These are phyloP conservation scores for Datisca glomerata DNA, from an alignment of 306 rosid species.

Conservation along the genomic window DNA sequence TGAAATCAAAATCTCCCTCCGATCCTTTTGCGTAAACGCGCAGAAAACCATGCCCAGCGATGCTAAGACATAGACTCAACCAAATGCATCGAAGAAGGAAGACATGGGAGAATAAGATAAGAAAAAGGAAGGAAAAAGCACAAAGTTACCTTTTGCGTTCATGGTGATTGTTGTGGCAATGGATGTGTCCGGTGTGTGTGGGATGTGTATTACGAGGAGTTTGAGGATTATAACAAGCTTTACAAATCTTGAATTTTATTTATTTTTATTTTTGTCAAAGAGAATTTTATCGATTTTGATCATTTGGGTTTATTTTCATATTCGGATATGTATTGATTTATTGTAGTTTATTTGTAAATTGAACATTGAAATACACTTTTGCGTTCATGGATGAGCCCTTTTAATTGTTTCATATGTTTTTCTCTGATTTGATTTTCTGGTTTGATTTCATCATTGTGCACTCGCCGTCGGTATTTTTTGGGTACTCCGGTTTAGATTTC, in stretches of 20 bases:
- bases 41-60: slow-evolving; percentile 20
- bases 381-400: too few species aligned
- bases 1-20: background rate
- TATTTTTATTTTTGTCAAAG: too few species aligned
- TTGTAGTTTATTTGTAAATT: too few species aligned
- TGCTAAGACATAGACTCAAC: background rate
- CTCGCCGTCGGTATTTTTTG: too few species aligned
- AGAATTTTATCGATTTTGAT: background rate
- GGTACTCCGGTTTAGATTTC: too few species aligned
- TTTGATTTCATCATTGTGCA: too few species aligned
- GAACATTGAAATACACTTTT: background rate
- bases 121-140: background rate
- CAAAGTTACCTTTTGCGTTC: slow-evolving; percentile 38
- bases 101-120: slow-evolving; percentile 1
- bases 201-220: slow-evolving; percentile 81
- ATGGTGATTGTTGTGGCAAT: slow-evolving; percentile 86
- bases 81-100: slow-evolving; percentile 2
- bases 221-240: slow-evolving; percentile 57
- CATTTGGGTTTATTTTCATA: background rate
- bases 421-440: too few species aligned
- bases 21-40: background rate
- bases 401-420: too few species aligned
- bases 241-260: slow-evolving; percentile 23
- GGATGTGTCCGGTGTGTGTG: slow-evolving; percentile 94
- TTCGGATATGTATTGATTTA: too few species aligned